Evolutionary conservation across 495 filamentous ascomycete species (phyloP).

Genomic region (Astrothelium macrocarpum): DNA sequence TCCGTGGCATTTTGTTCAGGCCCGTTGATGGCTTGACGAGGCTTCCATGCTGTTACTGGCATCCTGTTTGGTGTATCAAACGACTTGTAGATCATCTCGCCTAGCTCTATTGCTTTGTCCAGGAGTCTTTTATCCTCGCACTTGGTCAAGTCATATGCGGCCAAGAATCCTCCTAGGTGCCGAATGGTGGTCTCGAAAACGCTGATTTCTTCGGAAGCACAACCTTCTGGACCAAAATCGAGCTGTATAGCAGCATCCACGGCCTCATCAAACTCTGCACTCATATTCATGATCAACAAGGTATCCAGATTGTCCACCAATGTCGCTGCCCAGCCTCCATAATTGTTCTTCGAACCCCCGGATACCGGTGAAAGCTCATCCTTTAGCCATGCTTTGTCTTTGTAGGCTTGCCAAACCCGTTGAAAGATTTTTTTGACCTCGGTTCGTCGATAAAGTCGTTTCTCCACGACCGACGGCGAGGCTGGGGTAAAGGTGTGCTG

Average conservation of each 20-base stretch:
- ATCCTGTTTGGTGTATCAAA: conserved; percentile 35
- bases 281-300: conserved; percentile 33
- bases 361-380: conserved; percentile 68
- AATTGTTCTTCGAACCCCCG: conserved; percentile 37
- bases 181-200: conserved; percentile 44
- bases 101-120: conserved; percentile 30
- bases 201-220: conserved; percentile 27
- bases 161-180: conserved; percentile 43
- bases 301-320: conserved; percentile 32
- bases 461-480: conserved; percentile 28
- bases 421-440: conserved; percentile 61
- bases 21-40: not conserved
- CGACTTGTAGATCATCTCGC: conserved; percentile 34
- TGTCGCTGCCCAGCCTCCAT: conserved; percentile 33
- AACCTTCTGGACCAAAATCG: conserved; percentile 25
- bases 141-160: conserved; percentile 41
- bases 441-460: conserved; percentile 33
- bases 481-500: conserved; percentile 21
- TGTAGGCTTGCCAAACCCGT: conserved; percentile 69
- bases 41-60: conserved; percentile 24
- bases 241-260: conserved; percentile 27
- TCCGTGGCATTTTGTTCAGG: conserved; percentile 20
- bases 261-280: conserved; percentile 28
- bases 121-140: conserved; percentile 30
- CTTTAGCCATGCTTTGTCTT: conserved; percentile 62